Base-by-base conservation (phyloP, 257 asterid species). In the Lithospermum erythrorhizon region DNA sequence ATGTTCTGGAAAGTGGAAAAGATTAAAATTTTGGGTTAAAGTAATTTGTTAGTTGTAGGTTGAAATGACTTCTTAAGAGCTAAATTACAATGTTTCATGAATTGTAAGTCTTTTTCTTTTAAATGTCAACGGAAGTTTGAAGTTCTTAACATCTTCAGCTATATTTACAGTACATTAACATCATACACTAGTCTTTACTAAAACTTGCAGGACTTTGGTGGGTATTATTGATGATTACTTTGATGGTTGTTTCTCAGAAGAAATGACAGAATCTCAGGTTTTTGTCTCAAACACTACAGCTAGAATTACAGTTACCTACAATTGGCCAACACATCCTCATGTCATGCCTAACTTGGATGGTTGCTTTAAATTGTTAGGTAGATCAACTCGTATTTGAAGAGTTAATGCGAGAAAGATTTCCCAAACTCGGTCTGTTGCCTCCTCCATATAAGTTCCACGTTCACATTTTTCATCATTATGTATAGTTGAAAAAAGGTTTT, bases 301-400 rank as follows among this genome's bases (percentile, higher is more conserved):
- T 13, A 11, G 18, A 41, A 41, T 41, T 41, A 41, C 17, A 41
- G 14, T 41, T 41, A 41, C 17, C 49, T 41, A 18, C 18, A 41
- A 41, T 41, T 41, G 4, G 13, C 3, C 14, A 14, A 41, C 14
- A 41, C 4, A 53, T 27, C 41, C 21, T 17, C 59, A 41, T 56
- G 21, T 6, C 23, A 24, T 7, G 15, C 64, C 51, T 18, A 59
- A 49, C 17, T 11, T 3, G 0, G 18, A 21, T 21, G 41, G 49
- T 65, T 70, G 62, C 37, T 52, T 27, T 52, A 59, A 62, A 65
- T 68, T 53, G 55, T 65, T 53, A 89, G 97, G 87, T 89, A 65
- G 97, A 89, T 75, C 97, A 89, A 68, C 94, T 89, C 72, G 94
- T 89, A 73, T 86, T 86, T 66, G 97, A 89, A 84, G 95, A 89